Evolutionary conservation across 2,329 filamentous ascomycete species (phyloP).

Genomic region (Diaporthe citri): DNA sequence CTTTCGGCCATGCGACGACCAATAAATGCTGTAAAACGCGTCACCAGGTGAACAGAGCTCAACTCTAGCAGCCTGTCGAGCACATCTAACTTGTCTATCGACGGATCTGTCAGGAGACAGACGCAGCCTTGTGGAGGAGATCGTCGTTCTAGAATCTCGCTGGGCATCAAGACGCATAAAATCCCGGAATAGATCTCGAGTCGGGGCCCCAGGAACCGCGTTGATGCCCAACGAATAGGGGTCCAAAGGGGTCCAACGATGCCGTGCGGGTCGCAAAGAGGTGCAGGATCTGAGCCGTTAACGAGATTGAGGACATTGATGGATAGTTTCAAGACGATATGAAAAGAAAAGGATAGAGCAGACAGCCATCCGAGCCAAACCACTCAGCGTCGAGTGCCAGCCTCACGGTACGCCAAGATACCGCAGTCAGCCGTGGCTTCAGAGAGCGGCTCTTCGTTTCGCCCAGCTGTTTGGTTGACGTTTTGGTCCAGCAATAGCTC

Average conservation of each 20-base stretch:
- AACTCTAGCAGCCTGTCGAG: background rate
- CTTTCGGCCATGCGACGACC: constrained; percentile 1
- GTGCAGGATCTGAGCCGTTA: constrained; percentile 23
- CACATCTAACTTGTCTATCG: constrained; percentile 21
- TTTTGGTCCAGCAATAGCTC: constrained; percentile 22
- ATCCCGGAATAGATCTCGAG: constrained; percentile 25
- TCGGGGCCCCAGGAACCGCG: constrained; percentile 21
- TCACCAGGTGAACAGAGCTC: constrained; percentile 20
- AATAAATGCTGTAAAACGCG: constrained; percentile 4
- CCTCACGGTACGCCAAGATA: constrained; percentile 20
- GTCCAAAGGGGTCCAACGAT: constrained; percentile 24
- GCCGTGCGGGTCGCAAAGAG: constrained; percentile 7
- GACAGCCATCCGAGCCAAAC: background rate
- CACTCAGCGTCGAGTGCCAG: background rate
- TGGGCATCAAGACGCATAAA: constrained; percentile 35
- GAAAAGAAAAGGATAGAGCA: constrained; percentile 14
- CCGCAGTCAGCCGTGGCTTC: constrained; percentile 24
- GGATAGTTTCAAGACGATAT: constrained; percentile 31
- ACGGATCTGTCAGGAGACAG: constrained; percentile 26
- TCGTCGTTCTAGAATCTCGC: constrained; percentile 27
- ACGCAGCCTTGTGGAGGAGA: constrained; percentile 37
- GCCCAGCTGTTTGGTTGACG: constrained; percentile 14
- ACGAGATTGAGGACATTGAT: constrained; percentile 32
- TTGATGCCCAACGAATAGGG: constrained; percentile 39
- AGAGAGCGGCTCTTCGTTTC: constrained; percentile 6